These are phyloP conservation scores for Orbilia blumenaviensis DNA, from an alignment of 2,329 filamentous ascomycete species.

Conservation along the genomic window DNA sequence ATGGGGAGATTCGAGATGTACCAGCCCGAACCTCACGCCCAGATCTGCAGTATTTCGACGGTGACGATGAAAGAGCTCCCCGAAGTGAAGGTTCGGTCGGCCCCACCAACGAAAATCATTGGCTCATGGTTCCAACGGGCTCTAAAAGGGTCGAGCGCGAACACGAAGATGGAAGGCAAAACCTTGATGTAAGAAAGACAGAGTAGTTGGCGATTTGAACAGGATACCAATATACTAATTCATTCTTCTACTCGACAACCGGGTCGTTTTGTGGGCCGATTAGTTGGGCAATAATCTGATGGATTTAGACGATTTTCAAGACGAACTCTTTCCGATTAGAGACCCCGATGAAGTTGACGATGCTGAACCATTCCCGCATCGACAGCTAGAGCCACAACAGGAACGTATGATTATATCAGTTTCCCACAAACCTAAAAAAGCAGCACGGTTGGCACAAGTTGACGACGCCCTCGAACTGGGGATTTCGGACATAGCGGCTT, in stretches of 20 bases:
- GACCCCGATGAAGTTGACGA: background rate
- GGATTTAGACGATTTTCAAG: constrained; percentile 24
- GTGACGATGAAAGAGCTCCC: background rate
- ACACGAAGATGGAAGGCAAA: constrained; percentile 31
- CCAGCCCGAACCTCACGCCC: background rate
- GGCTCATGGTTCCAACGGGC: background rate
- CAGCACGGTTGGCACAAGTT: background rate
- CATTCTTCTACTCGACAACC: background rate
- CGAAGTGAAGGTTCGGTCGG: background rate
- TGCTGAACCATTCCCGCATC: constrained; percentile 21
- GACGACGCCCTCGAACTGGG: constrained; percentile 23
- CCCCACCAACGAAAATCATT: background rate
- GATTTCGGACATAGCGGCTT: constrained; percentile 24
- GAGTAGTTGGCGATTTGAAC: too few relatives aligned
- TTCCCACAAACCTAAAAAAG: background rate
- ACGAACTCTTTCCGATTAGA: background rate
- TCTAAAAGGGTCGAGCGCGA: constrained; percentile 28
- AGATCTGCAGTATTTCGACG: background rate
- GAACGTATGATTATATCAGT: background rate
- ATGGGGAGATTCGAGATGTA: constrained; percentile 56
- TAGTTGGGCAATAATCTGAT: constrained; percentile 18
- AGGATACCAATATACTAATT: background rate
- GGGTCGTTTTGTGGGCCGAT: background rate
- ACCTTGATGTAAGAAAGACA: constrained; percentile 13
- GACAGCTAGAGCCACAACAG: background rate